These are phyloP conservation scores for Symbiotaphrina buchneri DNA, from an alignment of 495 filamentous ascomycete genomes.

Conservation along the genomic window DNA sequence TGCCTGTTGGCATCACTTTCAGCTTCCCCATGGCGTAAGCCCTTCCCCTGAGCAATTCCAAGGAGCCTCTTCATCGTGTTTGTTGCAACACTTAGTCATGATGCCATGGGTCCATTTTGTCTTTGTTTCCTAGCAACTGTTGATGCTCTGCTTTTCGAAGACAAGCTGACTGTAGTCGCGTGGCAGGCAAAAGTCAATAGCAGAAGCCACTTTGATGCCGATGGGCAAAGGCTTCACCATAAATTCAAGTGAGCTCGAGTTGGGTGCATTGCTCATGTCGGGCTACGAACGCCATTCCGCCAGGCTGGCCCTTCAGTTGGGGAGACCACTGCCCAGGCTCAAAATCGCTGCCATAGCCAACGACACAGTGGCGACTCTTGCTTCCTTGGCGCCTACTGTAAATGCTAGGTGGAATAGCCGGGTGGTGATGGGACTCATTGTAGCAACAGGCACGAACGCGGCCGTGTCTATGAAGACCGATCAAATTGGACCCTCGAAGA, in stretches of 20 bases:
- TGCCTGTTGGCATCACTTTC: constrained; percentile 67
- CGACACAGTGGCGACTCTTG: constrained; percentile 59
- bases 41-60: neutral
- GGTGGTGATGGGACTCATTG: constrained; percentile 61
- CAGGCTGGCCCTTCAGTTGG: too few species aligned
- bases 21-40: constrained; percentile 68
- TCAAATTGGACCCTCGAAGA: constrained; percentile 40
- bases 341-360: constrained; percentile 61
- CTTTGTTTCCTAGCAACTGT: neutral
- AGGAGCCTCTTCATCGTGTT: neutral
- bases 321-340: constrained; percentile 34
- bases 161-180: constrained; percentile 1
- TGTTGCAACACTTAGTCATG: neutral
- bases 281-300: constrained; percentile 42
- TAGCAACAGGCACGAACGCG: constrained; percentile 67
- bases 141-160: neutral
- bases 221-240: constrained; percentile 83
- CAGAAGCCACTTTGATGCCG: constrained; percentile 57
- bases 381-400: constrained; percentile 47
- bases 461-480: constrained; percentile 48
- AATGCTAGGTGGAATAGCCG: constrained; percentile 41
- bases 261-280: constrained; percentile 39
- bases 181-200: constrained; percentile 45
- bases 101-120: neutral
- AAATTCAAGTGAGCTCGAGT: constrained; percentile 43